Conservation (phyloP, 192 early-diverging fungal species). For the Rhizoclosmatium globosum region DNA sequence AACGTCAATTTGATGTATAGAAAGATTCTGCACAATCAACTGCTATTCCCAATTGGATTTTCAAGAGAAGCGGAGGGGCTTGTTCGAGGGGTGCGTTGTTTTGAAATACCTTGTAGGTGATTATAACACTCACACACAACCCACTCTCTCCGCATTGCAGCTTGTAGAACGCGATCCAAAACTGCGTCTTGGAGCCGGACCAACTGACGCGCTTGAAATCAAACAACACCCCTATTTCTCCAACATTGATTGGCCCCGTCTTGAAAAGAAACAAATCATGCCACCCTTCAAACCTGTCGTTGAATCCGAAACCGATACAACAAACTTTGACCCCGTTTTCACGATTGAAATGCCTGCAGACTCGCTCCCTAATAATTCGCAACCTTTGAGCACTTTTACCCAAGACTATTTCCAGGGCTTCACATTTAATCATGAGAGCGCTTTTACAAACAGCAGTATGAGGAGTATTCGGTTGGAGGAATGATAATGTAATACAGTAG, state of each 20-base stretch:
- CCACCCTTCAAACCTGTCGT: constrained; percentile 76
- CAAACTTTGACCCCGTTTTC: constrained; percentile 62
- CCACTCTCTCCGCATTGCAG: constrained; percentile 21
- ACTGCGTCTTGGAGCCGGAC: constrained; percentile 64
- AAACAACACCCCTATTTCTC: constrained; percentile 71
- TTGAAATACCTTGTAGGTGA: constrained; percentile 2
- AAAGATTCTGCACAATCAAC: constrained; percentile 62
- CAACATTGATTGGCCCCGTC: constrained; percentile 70
- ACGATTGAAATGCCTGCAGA: constrained; percentile 57
- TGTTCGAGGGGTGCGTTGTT: constrained; percentile 51
- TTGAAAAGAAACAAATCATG: constrained; percentile 65
- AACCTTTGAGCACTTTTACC: constrained; percentile 54
- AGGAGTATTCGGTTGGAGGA: constrained; percentile 22
- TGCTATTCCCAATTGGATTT: constrained; percentile 59
- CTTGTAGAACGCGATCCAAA: constrained; percentile 73
- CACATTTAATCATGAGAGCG: constrained; percentile 37
- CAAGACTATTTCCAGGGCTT: constrained; percentile 62
- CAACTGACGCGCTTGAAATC: constrained; percentile 66
- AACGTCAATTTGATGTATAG: constrained; percentile 69
- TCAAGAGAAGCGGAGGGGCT: constrained; percentile 49
- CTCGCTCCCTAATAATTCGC: constrained; percentile 47
- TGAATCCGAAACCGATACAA: constrained; percentile 58
- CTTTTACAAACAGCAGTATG: constrained; percentile 12
- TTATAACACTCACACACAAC: neutral
- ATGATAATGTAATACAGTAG: neutral